Conservation (phyloP, 352 stramenopile species). For the Globisporangium acanthophoron region DNA sequence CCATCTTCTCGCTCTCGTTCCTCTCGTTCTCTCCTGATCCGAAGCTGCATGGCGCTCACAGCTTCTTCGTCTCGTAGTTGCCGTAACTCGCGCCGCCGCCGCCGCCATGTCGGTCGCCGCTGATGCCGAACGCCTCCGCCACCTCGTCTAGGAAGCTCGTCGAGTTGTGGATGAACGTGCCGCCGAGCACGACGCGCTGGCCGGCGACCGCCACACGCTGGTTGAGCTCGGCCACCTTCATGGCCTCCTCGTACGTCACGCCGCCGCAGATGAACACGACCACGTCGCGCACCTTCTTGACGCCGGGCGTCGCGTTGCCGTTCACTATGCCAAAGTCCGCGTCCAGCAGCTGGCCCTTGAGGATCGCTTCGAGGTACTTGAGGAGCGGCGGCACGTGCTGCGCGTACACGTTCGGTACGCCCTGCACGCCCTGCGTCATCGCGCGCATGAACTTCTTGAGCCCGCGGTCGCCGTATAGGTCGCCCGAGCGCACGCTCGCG, state of each 20-base stretch:
- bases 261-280: slow-evolving; percentile 99
- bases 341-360: slow-evolving; percentile 77
- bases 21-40: background rate
- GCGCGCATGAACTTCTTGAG: slow-evolving; percentile 86
- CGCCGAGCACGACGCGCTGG: slow-evolving; percentile 92
- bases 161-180: slow-evolving; percentile 96
- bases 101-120: background rate
- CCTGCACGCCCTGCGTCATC: slow-evolving; percentile 94
- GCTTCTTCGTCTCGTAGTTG: slow-evolving; percentile 66
- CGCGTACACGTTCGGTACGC: slow-evolving; percentile 97
- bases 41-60: slow-evolving; percentile 14
- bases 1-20: no score
- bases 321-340: slow-evolving; percentile 94
- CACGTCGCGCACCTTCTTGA: slow-evolving; percentile 95
- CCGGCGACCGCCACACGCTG: slow-evolving; percentile 71
- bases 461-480: slow-evolving; percentile 79
- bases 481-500: slow-evolving; percentile 48
- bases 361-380: slow-evolving; percentile 86
- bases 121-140: slow-evolving; percentile 51
- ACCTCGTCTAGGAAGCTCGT: slow-evolving; percentile 96
- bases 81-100: slow-evolving; percentile 16
- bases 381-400: slow-evolving; percentile 97
- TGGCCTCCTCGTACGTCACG: slow-evolving; percentile 98
- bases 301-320: slow-evolving; percentile 93
- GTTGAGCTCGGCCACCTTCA: slow-evolving; percentile 97